These are phyloP conservation scores for Coemansia sp. DNA, from an alignment of 192 early-diverging fungal genomes.

Conservation along the genomic window DNA sequence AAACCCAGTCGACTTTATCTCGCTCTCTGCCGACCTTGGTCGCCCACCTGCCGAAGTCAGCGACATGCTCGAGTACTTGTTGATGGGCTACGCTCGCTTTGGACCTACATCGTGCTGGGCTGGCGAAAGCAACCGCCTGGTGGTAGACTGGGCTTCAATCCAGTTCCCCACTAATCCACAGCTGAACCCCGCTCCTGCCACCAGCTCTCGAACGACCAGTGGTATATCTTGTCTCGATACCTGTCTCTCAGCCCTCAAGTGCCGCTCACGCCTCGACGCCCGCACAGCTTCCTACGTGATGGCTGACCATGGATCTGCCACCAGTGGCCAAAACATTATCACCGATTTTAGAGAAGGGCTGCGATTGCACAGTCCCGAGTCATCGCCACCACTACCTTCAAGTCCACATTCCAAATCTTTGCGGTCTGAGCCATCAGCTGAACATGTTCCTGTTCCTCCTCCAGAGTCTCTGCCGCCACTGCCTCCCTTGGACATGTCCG, in stretches of 20 bases:
- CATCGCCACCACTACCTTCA: background rate
- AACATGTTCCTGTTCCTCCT: background rate
- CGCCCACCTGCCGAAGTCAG: slow-evolving; percentile 22
- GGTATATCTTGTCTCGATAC: slow-evolving; percentile 21
- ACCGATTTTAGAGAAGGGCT: slow-evolving; percentile 42
- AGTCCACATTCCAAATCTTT: background rate
- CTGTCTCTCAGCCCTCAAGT: slow-evolving; percentile 35
- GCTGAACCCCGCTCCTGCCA: slow-evolving; percentile 14
- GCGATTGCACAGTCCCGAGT: slow-evolving; percentile 10
- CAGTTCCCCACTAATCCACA: slow-evolving; percentile 39
- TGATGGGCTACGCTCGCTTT: slow-evolving; percentile 41
- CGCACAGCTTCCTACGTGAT: slow-evolving; percentile 7
- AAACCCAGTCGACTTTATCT: slow-evolving; percentile 12
- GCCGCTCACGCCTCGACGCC: slow-evolving; percentile 18
- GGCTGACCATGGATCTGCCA: slow-evolving; percentile 11
- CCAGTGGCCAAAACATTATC: slow-evolving; percentile 26
- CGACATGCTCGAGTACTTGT: slow-evolving; percentile 50
- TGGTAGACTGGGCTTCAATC: slow-evolving; percentile 35
- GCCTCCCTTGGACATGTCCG: background rate
- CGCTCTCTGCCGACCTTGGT: slow-evolving; percentile 21
- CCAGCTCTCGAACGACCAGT: background rate
- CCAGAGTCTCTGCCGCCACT: background rate
- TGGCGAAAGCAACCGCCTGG: slow-evolving; percentile 17
- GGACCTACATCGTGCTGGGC: slow-evolving; percentile 31
- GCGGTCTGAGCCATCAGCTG: background rate